Evolutionary conservation across 2,329 filamentous ascomycete genomes (phyloP).

Genomic region (Cladosporium sp.): DNA sequence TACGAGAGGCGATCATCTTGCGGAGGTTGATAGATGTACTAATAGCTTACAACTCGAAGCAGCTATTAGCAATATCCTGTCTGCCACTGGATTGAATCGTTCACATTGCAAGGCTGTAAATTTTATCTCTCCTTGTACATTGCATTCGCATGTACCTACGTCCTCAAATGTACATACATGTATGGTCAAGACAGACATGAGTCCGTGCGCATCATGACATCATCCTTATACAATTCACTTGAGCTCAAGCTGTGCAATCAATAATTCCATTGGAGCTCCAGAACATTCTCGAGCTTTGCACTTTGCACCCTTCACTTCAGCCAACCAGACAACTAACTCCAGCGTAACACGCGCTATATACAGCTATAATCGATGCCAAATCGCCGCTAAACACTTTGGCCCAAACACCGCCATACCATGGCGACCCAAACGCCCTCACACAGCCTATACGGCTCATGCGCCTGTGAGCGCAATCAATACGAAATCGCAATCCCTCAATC

Average conservation of each 20-base stretch:
- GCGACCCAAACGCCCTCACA: slow-evolving; percentile 6
- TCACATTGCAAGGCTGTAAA: no score
- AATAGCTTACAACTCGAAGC: neutral
- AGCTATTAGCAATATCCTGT: neutral
- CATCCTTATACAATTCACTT: neutral
- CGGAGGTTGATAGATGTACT: neutral
- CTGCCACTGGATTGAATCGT: neutral
- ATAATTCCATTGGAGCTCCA: slow-evolving; percentile 7
- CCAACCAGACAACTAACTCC: neutral
- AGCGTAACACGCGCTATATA: neutral
- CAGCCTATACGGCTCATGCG: slow-evolving; percentile 71
- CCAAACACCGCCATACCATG: neutral
- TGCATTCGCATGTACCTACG: no score
- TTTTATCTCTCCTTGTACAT: neutral
- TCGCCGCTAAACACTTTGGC: neutral
- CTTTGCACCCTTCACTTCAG: neutral
- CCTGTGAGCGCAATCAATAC: slow-evolving; percentile 85
- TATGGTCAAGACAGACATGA: neutral
- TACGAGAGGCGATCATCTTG: neutral
- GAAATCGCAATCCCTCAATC: slow-evolving; percentile 67
- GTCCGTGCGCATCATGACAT: neutral
- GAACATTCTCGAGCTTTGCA: slow-evolving; percentile 4
- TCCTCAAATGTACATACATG: no score
- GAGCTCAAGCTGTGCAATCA: neutral
- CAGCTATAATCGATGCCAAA: neutral